Percentiles rank a stretch among this genome's conserved stretches.
Conservation (phyloP, 768 basidiomycete genomes). For the Hypholoma fasciculare region DNA sequence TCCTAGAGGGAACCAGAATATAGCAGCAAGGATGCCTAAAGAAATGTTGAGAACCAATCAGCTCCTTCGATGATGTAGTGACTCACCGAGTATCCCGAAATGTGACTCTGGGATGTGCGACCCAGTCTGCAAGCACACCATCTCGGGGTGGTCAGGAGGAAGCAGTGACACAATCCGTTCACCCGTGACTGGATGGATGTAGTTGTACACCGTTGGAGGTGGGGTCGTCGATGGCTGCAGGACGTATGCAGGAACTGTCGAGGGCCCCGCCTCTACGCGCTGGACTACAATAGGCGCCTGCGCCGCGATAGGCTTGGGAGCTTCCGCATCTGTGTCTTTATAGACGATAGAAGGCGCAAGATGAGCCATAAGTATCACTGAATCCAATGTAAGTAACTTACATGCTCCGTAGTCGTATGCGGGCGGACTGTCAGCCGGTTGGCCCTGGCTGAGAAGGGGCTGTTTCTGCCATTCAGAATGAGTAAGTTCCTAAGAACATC, state of each 20-base stretch:
- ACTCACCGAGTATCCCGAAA: conserved; percentile 71
- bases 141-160: conserved; percentile 80
- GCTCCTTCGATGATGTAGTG: not conserved
- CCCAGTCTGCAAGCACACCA: conserved; percentile 82
- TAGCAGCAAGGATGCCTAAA: conserved; percentile 74
- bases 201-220: conserved; percentile 63
- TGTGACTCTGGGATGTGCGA: conserved; percentile 61
- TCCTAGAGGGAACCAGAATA: conserved; percentile 87
- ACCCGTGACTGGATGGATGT: conserved; percentile 61
- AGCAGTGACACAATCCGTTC: conserved; percentile 61
- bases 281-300: conserved; percentile 15
- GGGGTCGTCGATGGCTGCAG: conserved; percentile 32
- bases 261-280: conserved; percentile 5
- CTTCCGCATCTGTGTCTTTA: conserved; percentile 1
- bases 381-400: not conserved
- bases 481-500: not conserved
- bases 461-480: not conserved
- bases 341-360: not conserved
- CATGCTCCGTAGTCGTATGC: conserved; percentile 28
- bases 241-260: conserved; percentile 23
- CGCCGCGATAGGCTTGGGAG: conserved; percentile 1
- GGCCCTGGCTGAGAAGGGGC: conserved; percentile 3
- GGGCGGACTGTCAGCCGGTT: conserved; percentile 9
- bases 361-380: not conserved
- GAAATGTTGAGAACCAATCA: conserved; percentile 4